Evolutionary conservation across 805 yeast genomes (phyloP).

Genomic region (Komagataella pastoris): DNA sequence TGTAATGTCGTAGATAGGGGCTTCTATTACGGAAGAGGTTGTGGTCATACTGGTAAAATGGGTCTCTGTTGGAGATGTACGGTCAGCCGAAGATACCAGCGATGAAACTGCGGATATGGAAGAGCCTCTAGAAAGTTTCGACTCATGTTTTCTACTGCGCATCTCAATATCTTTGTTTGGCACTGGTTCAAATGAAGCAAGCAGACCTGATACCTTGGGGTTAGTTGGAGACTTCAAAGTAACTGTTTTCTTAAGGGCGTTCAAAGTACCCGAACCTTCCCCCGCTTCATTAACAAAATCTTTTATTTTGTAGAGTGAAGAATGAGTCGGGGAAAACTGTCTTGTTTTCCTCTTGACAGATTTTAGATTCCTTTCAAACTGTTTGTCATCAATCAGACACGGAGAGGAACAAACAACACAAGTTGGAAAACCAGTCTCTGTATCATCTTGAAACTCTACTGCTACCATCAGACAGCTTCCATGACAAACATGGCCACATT

Average conservation of each 20-base stretch:
- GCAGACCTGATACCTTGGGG: not conserved
- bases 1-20: not conserved
- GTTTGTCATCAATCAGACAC: not conserved
- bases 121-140: not conserved
- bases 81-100: not conserved
- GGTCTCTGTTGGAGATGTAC: not conserved
- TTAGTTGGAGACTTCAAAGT: not conserved
- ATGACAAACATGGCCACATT: not conserved
- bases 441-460: not conserved
- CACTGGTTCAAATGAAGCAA: not conserved
- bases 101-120: not conserved
- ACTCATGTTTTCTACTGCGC: not conserved
- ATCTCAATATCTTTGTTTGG: not conserved
- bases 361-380: not conserved
- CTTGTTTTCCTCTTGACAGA: not conserved
- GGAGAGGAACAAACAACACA: not conserved
- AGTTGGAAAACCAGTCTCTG: not conserved
- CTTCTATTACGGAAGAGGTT: not conserved
- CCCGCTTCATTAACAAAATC: not conserved
- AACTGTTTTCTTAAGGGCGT: not conserved
- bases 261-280: not conserved
- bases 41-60: not conserved
- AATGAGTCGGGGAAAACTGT: not conserved
- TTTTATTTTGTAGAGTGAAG: not conserved
- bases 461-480: not conserved